Percentiles rank a stretch among this genome's conserved stretches.
These are phyloP conservation scores for Saturnispora kantuleensis DNA, from an alignment of 805 yeast genomes.

Conservation along the genomic window DNA sequence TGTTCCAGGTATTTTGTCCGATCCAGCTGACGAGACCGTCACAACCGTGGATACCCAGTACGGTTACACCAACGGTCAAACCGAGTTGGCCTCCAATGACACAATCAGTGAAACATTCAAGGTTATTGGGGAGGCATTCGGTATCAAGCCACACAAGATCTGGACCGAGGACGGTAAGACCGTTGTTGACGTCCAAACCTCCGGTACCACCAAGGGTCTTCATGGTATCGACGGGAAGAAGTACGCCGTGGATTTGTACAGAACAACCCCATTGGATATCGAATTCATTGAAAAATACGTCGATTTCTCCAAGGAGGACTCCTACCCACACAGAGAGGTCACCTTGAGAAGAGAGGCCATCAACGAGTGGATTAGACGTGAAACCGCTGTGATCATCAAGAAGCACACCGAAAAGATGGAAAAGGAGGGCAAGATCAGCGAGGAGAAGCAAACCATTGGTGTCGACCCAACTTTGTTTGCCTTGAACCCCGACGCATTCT, in stretches of 20 bases:
- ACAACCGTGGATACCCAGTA: conserved; percentile 41
- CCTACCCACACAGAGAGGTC: conserved; percentile 76
- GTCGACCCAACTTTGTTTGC: conserved; percentile 45
- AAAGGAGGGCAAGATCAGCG: conserved; percentile 22
- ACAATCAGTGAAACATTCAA: conserved; percentile 47
- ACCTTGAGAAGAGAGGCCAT: conserved; percentile 81
- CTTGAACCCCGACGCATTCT: conserved; percentile 74
- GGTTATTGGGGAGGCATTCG: conserved; percentile 63
- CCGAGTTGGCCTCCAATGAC: conserved; percentile 38
- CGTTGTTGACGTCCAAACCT: conserved; percentile 45
- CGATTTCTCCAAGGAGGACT: conserved; percentile 32
- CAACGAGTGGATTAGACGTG: conserved; percentile 78
- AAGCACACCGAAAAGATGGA: conserved; percentile 38
- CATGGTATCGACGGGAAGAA: conserved; percentile 76
- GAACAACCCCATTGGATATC: conserved; percentile 78
- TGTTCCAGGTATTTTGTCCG: conserved; percentile 75
- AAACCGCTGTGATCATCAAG: conserved; percentile 44
- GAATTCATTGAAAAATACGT: conserved; percentile 56
- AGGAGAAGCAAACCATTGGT: conserved; percentile 35
- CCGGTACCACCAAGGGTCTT: conserved; percentile 78
- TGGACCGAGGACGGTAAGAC: conserved; percentile 36
- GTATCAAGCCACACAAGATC: conserved; percentile 60
- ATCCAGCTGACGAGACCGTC: conserved; percentile 4
- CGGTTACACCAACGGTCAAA: conserved; percentile 60
- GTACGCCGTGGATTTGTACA: conserved; percentile 75